Evolutionary conservation across 768 basidiomycete genomes (phyloP).

Genomic region (Boletus vinaceobasis): DNA sequence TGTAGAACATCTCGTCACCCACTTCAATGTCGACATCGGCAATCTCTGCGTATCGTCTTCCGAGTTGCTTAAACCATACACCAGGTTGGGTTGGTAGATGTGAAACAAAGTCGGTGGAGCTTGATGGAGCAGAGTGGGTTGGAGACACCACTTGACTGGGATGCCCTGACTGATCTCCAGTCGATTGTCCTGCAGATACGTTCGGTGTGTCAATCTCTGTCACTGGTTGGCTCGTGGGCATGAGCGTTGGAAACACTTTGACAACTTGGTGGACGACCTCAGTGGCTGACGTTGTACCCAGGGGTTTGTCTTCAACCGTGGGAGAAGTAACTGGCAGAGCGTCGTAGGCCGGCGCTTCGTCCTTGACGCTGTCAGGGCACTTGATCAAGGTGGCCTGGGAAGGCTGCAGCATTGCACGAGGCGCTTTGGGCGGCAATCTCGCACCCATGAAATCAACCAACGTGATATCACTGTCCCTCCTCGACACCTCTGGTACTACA

Average conservation of each 20-base stretch:
- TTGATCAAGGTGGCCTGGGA: neutral
- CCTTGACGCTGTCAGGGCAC: neutral
- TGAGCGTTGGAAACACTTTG: conserved; percentile 8
- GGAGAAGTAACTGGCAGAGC: conserved; percentile 1
- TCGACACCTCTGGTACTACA: conserved; percentile 12
- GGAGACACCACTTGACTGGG: neutral
- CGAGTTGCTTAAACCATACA: conserved; percentile 25
- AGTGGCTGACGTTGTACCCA: neutral
- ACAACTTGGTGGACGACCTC: conserved; percentile 2
- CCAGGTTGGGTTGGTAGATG: conserved; percentile 21
- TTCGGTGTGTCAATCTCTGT: neutral
- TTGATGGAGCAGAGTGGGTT: neutral
- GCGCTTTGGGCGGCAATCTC: conserved; percentile 18
- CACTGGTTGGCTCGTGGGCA: neutral
- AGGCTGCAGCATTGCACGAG: conserved; percentile 19
- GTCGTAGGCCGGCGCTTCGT: neutral
- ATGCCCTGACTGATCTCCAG: neutral
- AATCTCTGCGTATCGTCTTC: conserved; percentile 18
- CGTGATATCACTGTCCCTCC: conserved; percentile 27
- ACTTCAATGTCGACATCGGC: conserved; percentile 23
- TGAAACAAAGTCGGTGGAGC: conserved; percentile 6
- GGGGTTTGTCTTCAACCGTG: neutral
- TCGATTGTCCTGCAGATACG: neutral
- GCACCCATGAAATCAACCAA: conserved; percentile 16
- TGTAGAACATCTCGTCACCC: conserved; percentile 20